A percentile compares a stretch with the other conserved stretches of the same genome.
Conservation (phyloP, 495 filamentous ascomycete genomes). For the Bathelium albidoporum region DNA sequence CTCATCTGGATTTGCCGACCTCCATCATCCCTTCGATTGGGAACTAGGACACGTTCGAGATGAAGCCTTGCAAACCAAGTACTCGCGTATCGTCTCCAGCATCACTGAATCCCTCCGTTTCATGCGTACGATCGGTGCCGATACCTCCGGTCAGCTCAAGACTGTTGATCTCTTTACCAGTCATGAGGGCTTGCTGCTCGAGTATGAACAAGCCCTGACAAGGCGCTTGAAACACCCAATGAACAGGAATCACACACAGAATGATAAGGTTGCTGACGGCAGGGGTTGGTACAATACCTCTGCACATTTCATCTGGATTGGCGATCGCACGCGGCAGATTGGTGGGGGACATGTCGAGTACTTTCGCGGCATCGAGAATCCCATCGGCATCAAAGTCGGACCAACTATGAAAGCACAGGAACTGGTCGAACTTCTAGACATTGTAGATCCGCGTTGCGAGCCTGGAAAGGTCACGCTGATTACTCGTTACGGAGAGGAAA, state of each 20-base stretch:
- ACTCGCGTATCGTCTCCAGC: slow-evolving; percentile 68
- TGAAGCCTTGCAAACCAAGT: slow-evolving; percentile 69
- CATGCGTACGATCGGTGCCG: slow-evolving; percentile 91
- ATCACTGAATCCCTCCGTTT: slow-evolving; percentile 88
- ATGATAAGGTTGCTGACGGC: slow-evolving; percentile 30
- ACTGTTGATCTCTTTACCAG: slow-evolving; percentile 95
- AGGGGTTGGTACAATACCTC: slow-evolving; percentile 70
- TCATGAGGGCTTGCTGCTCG: slow-evolving; percentile 87
- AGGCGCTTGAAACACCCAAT: slow-evolving; percentile 59
- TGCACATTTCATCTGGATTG: slow-evolving; percentile 97
- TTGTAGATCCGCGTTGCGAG: slow-evolving; percentile 71
- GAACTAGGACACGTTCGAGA: slow-evolving; percentile 86
- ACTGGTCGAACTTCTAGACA: slow-evolving; percentile 63
- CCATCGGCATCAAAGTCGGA: slow-evolving; percentile 91
- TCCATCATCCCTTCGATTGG: slow-evolving; percentile 92
- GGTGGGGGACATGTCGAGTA: slow-evolving; percentile 92
- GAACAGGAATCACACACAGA: slow-evolving; percentile 10
- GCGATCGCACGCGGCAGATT: slow-evolving; percentile 87
- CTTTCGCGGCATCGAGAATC: slow-evolving; percentile 92
- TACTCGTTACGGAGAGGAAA: slow-evolving; percentile 77
- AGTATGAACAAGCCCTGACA: slow-evolving; percentile 86
- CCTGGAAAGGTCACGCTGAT: slow-evolving; percentile 91
- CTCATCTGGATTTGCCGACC: slow-evolving; percentile 80
- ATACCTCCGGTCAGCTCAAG: slow-evolving; percentile 70
- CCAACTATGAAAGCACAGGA: slow-evolving; percentile 68